These are phyloP conservation scores for Xylariaceae sp. DNA, from an alignment of 2,329 filamentous ascomycete genomes.

Conservation along the genomic window DNA sequence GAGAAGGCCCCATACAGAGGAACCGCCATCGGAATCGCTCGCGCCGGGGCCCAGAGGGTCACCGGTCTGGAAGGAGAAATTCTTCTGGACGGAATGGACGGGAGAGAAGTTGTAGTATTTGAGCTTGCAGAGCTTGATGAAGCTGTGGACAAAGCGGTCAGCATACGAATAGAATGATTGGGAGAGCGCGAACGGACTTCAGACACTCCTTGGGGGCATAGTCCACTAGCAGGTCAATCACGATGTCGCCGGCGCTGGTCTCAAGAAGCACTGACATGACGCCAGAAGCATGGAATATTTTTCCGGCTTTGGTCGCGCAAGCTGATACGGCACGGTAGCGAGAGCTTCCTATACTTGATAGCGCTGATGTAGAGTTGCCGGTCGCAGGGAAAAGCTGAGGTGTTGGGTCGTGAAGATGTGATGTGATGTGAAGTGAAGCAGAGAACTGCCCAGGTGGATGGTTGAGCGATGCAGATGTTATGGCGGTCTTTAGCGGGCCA, in stretches of 20 bases:
- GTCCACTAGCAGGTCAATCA: constrained; percentile 86
- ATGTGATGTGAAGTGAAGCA: too few species aligned
- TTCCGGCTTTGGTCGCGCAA: too few species aligned
- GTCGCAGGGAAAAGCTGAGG: too few species aligned
- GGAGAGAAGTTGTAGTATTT: constrained; percentile 99
- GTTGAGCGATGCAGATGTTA: too few species aligned
- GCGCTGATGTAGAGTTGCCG: too few species aligned
- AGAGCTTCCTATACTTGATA: too few species aligned
- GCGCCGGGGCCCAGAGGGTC: constrained; percentile 87
- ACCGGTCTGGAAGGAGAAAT: constrained; percentile 94
- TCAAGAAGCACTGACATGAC: constrained; percentile 90
- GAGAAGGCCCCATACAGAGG: constrained; percentile 84
- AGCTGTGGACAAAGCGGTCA: constrained; percentile 63
- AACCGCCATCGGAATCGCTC: constrained; percentile 82
- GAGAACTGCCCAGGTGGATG: too few species aligned
- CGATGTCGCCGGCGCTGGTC: constrained; percentile 88
- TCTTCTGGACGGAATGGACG: constrained; percentile 85
- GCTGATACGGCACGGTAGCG: too few species aligned
- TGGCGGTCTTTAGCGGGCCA: too few species aligned
- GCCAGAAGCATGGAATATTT: neutral
- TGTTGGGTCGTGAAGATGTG: too few species aligned
- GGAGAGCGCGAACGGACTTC: constrained; percentile 61
- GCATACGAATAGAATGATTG: constrained; percentile 31
- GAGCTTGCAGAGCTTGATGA: constrained; percentile 96
- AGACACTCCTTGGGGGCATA: constrained; percentile 89